Base-by-base conservation (phyloP, 495 filamentous ascomycete genomes). In the Xanthoparmelia taractica region DNA sequence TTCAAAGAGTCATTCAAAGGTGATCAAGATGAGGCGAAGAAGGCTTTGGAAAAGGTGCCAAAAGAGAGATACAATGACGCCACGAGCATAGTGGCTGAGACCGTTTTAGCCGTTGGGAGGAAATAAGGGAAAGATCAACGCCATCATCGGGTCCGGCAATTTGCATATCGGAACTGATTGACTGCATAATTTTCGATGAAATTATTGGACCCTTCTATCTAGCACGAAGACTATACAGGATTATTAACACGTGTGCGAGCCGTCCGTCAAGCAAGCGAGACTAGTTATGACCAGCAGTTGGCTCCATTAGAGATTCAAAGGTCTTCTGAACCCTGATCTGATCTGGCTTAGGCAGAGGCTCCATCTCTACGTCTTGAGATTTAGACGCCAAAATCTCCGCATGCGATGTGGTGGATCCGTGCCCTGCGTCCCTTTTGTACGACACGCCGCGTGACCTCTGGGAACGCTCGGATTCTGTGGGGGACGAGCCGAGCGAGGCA, bases 401-500 rank as follows among this genome's bases (percentile, higher is more conserved):
- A 45, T 45, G 41, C 4, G 41, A 45, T 23, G 41, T 23, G 15
- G 41, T 45, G 17, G 41, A 45, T n/a, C 20, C 41, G 18, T 58
- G 13, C 18, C 29, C 18, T 23, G 27, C 13, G 23, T 58, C 13
- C 15, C 56, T 23, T 40, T 38, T 58, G 40, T 33, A 58, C 8
- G 33, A 38, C 33, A 58, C 8, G 6, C 29, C 34, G 17, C 34
- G 33, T 33, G 56, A 58, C 20, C 56, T 5, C 34, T 40, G 34
- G 33, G 56, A 58, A 23, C 31, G 34, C 33, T 58, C 4, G 29
- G 56, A 58, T 15, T 34, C 56, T 4, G 13, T 7, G 27, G 56
- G 56, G 33, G 58, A 59, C 17, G 23, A 43, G 11, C 58, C 38
- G 31, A 45, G 34, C 2, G 58, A 59, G 12, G 25, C 58, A 47